Evolutionary conservation across 202 grass and related monocot species (phyloP).

Genomic region (Saccharum hybrid): DNA sequence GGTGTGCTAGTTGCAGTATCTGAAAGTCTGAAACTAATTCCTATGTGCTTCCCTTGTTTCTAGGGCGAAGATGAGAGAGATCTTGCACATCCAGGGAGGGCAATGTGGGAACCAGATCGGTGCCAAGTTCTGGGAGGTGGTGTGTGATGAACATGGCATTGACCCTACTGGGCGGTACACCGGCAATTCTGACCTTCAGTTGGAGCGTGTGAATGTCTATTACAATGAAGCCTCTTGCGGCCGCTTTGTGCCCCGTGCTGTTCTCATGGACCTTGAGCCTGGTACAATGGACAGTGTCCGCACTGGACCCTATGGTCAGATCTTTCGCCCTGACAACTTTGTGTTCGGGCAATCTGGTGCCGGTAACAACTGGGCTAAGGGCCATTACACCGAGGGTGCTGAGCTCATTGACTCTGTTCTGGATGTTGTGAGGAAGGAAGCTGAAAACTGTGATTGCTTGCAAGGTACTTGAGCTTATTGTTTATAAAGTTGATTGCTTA

Average conservation of each 20-base stretch:
- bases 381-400: constrained; percentile 80
- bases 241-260: constrained; percentile 67
- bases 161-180: constrained; percentile 62
- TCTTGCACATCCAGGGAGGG: constrained; percentile 69
- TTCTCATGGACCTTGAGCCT: constrained; percentile 81
- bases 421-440: constrained; percentile 82
- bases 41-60: not conserved
- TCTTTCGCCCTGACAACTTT: constrained; percentile 76
- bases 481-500: not conserved
- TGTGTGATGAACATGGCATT: constrained; percentile 73
- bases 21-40: not conserved
- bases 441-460: constrained; percentile 86
- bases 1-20: not conserved
- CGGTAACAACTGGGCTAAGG: constrained; percentile 89
- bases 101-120: constrained; percentile 80
- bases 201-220: constrained; percentile 78
- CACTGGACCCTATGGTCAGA: constrained; percentile 66
- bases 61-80: constrained; percentile 71
- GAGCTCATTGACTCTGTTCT: constrained; percentile 78
- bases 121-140: constrained; percentile 73
- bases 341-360: constrained; percentile 74
- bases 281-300: constrained; percentile 76
- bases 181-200: constrained; percentile 55
- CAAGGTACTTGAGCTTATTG: constrained; percentile 53
- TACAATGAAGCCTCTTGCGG: constrained; percentile 74